These are phyloP conservation scores for Pseudonectria buxi DNA, from an alignment of 2,329 filamentous ascomycete genomes.

Conservation along the genomic window DNA sequence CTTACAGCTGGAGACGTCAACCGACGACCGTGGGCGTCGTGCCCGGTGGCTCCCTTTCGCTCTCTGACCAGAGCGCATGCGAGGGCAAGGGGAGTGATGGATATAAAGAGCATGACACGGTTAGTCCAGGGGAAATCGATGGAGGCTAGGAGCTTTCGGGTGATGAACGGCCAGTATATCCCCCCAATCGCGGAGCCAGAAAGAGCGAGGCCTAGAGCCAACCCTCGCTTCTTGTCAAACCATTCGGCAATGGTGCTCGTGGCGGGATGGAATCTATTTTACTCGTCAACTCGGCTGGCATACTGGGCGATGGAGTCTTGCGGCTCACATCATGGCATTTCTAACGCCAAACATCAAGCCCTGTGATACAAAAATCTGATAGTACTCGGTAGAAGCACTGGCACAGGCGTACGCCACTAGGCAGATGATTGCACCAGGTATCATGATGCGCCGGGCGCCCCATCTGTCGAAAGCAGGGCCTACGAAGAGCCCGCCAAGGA, in stretches of 20 bases:
- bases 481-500: slow-evolving; percentile 31
- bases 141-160: slow-evolving; percentile 11
- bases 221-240: slow-evolving; percentile 23
- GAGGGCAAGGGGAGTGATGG: slow-evolving; percentile 19
- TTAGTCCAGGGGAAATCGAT: slow-evolving; percentile 11
- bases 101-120: slow-evolving; percentile 15
- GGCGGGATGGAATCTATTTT: slow-evolving; percentile 25
- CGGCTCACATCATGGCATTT: slow-evolving; percentile 29
- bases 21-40: slow-evolving; percentile 9
- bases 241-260: slow-evolving; percentile 24
- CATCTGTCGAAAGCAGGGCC: slow-evolving; percentile 36
- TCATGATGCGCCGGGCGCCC: slow-evolving; percentile 29
- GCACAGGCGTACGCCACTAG: slow-evolving; percentile 32
- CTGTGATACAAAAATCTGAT: slow-evolving; percentile 32
- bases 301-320: neutral
- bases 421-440: slow-evolving; percentile 28
- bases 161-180: slow-evolving; percentile 23
- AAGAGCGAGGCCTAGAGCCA: slow-evolving; percentile 26
- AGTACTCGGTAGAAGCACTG: slow-evolving; percentile 27
- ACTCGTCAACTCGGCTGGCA: neutral
- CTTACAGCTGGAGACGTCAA: slow-evolving; percentile 5
- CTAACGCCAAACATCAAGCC: slow-evolving; percentile 36
- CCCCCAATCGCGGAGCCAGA: slow-evolving; percentile 26
- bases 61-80: slow-evolving; percentile 24
- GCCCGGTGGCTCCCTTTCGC: slow-evolving; percentile 9